Base-by-base conservation (phyloP, 768 basidiomycete genomes). In the Chlorophyllum brunneum region DNA sequence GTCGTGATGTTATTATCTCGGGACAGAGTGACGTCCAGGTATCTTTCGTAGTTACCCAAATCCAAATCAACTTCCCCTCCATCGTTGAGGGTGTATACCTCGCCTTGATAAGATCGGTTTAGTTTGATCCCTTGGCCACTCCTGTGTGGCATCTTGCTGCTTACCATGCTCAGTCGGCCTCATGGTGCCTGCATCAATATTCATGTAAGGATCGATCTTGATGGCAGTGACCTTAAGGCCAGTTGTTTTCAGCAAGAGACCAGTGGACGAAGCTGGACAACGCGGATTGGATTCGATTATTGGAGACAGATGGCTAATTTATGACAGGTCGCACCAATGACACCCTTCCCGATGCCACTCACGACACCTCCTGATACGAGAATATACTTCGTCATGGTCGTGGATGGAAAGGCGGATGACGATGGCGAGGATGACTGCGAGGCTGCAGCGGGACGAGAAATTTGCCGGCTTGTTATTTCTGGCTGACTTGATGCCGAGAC, bases 141-240 rank as follows among this genome's bases (percentile, higher is more conserved):
- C 16, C 36, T 24, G 24, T 8, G 23, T 50, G 30, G 50, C 54
- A 36, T 40, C 18, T 13, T 37, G 29, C 43, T 34, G 57, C 85
- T 77, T 67, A 92, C 95, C 95, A 66, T 99, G 95, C 69, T 99
- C 95, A 13, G 94, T 95, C 11, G 95, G 95, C 44, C 92, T 79
- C 95, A 99, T 99, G 16, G 95, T 98, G 30, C 95, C 95, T 20
- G 95, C 95, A 78, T 99, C 95, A 61, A 99, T 98, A 73, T 99
- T 99, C 95, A 99, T 98, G 62, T 99, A 99, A 11, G 95, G 95
- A 67, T 99, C 95, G 63, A 99, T 98, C 74, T 99, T 99, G 78
- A 99, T 98, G 9, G 95, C 91, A 6, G 95, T 99, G 61, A 98
- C 95, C 73, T 94, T 97, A 55, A 97, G 78, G 41, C 95, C 95